These are phyloP conservation scores for Clarireedia homoeocarpa DNA, from an alignment of 2,329 filamentous ascomycete species.

Conservation along the genomic window DNA sequence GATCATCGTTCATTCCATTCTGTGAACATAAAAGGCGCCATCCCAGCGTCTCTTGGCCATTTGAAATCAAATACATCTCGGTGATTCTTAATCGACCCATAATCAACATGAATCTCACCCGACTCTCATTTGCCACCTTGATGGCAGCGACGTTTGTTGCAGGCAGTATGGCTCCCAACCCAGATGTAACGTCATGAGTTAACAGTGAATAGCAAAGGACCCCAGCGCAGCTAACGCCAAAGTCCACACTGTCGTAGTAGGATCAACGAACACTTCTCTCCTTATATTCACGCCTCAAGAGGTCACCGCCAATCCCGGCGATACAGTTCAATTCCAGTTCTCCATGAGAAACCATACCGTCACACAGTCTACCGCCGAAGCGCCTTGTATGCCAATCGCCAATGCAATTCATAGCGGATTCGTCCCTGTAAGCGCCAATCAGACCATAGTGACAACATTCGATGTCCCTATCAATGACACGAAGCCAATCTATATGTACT, in stretches of 20 bases:
- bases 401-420: conserved; percentile 45
- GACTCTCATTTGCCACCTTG: too few relatives aligned
- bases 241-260: conserved; percentile 59
- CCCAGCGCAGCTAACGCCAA: not conserved
- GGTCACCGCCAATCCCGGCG: conserved; percentile 52
- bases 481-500: conserved; percentile 73
- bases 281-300: conserved; percentile 59
- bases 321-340: conserved; percentile 62
- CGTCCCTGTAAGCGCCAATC: conserved; percentile 57
- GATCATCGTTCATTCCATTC: too few relatives aligned
- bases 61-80: too few relatives aligned
- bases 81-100: too few relatives aligned
- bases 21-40: too few relatives aligned
- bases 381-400: conserved; percentile 57
- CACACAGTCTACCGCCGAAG: conserved; percentile 66
- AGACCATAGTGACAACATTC: conserved; percentile 43
- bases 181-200: too few relatives aligned
- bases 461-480: conserved; percentile 61
- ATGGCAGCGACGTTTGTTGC: too few relatives aligned
- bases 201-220: too few relatives aligned
- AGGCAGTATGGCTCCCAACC: too few relatives aligned
- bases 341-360: conserved; percentile 67
- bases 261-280: conserved; percentile 32
- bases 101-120: too few relatives aligned
- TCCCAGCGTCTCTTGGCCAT: too few relatives aligned